Base-by-base conservation (phyloP, 75 land plant genomes). In the Picea glauca region DNA sequence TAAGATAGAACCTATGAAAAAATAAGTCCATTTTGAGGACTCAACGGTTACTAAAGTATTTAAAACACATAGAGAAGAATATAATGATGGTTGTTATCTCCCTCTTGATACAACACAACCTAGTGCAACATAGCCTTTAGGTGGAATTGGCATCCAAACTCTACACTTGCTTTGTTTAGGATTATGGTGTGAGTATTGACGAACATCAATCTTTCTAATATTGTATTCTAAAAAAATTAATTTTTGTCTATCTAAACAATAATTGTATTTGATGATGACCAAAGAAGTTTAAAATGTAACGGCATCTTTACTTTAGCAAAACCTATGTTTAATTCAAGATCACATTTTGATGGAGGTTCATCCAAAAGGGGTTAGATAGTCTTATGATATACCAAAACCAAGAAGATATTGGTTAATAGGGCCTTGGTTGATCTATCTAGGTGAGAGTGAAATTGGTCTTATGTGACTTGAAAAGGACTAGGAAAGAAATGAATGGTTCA, bases 271-370 rank as follows among this genome's bases (percentile, higher is more conserved):
- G 62, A 32, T 54, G 88, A 78, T 60, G 93, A 81, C 99, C 99
- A 98, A 38, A 98, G 80, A 38, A 82, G 80, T 68, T 83, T 89
- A 83, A 87, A 98, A 23, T 89, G 83, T 38, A 87, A n/a, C 2
- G 99, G 96, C 74, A 88, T 93, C 85, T 92, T 98, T 50, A 92
- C 90, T 81, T 88, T 86, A 50, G 72, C 90, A 76, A 87, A 79
- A 83, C 82, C 91, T 72, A 91, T 86, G 80, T 98, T 98, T 40
- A 98, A 88, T 58, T 93, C 98, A 84, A 98, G 60, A 77, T 95
- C 99, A 74, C 96, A 94, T 86, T 95, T 98, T 31, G 98, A 76
- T 50, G 99, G 98, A 54, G 96, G 91, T 72, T 95, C 95, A 85
- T 98, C 91, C 81, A 98, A 80, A 32, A 75, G 97, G 96, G 58